phyloP scores from a whole-genome alignment of 139 green algal genomes.

The Tetradesmus lagerheimii region DNA sequence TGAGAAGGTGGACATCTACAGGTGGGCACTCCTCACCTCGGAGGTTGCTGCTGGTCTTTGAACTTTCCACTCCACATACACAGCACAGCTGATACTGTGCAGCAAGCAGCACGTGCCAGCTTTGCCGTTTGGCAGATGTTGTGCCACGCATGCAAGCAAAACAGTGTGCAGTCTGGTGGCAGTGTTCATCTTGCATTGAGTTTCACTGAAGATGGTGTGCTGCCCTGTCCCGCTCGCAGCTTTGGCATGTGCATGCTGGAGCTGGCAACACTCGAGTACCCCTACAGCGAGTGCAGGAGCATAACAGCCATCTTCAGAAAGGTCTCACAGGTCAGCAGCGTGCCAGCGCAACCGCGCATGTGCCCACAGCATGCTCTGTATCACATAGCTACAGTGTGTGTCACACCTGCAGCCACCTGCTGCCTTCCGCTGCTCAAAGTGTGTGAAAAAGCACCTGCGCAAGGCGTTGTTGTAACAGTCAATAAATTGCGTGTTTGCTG shows the following conservation, averaged over 20 bases:
- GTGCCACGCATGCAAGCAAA: too few relatives aligned
- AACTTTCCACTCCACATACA: too few relatives aligned
- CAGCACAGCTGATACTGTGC: too few relatives aligned
- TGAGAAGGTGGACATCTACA: constrained; percentile 74
- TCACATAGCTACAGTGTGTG: too few relatives aligned
- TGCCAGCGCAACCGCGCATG: background rate
- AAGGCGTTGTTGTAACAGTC: background rate
- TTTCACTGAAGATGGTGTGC: background rate
- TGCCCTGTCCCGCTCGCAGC: background rate
- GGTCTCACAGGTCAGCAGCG: constrained; percentile 47
- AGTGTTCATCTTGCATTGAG: background rate
- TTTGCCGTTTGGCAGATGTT: too few relatives aligned
- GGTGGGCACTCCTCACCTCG: too few relatives aligned
- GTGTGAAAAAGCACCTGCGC: too few relatives aligned
- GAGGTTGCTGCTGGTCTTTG: too few relatives aligned
- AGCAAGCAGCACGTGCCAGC: too few relatives aligned
- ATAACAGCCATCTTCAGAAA: constrained; percentile 64
- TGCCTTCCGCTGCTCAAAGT: too few relatives aligned
- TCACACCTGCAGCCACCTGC: background rate
- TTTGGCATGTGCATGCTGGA: constrained; percentile 99
- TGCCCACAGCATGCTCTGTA: too few relatives aligned
- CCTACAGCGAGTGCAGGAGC: constrained; percentile 92
- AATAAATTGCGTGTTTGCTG: background rate
- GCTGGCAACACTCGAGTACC: constrained; percentile 96
- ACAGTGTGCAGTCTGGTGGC: background rate